phyloP scores from a whole-genome alignment of 805 yeast species.

The Wickerhamomyces sydowiorum region DNA sequence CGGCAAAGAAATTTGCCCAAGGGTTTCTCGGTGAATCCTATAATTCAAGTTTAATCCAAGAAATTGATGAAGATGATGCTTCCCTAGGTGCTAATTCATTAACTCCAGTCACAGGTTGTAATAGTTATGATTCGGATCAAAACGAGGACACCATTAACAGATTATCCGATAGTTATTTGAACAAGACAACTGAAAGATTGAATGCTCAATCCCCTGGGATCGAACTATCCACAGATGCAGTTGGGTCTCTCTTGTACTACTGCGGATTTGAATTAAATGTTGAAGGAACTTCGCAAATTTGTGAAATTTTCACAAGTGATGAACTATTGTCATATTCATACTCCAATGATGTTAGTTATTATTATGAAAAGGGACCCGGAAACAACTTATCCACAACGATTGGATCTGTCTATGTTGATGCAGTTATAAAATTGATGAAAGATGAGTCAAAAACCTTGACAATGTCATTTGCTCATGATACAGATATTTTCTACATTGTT shows the following conservation, averaged over 20 bases:
- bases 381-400: constrained; percentile 31
- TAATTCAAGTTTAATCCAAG: constrained; percentile 34
- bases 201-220: constrained; percentile 31
- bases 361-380: constrained; percentile 47
- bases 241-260: constrained; percentile 34
- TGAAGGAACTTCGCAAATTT: constrained; percentile 26
- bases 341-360: constrained; percentile 33
- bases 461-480: constrained; percentile 49
- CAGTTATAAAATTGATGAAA: constrained; percentile 38
- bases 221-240: constrained; percentile 34
- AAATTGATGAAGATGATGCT: constrained; percentile 38
- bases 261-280: constrained; percentile 49
- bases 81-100: constrained; percentile 52
- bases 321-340: constrained; percentile 41
- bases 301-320: constrained; percentile 40
- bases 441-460: constrained; percentile 33
- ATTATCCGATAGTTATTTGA: constrained; percentile 15
- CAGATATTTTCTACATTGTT: constrained; percentile 45
- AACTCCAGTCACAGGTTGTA: constrained; percentile 39
- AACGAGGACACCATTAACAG: constrained; percentile 26
- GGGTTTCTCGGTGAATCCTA: constrained; percentile 41
- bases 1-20: constrained; percentile 49
- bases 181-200: constrained; percentile 27
- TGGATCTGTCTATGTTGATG: constrained; percentile 42
- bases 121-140: constrained; percentile 30